Evolutionary conservation across 768 basidiomycete genomes (phyloP), one percentile per base, ranked within the genome.

Genomic region (Suillus placidus): DNA sequence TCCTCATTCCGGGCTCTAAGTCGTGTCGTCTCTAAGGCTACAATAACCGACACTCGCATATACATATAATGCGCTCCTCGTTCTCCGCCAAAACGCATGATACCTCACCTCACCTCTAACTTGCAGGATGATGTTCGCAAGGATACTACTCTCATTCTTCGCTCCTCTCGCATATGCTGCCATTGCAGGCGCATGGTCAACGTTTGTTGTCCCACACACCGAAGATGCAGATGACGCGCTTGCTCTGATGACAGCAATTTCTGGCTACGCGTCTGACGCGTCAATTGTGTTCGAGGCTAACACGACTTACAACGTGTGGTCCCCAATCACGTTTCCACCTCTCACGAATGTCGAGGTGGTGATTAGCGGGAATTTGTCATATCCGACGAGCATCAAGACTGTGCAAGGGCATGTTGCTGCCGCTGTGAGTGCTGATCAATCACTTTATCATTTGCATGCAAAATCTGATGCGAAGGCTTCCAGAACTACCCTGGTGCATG

Each of bases 271-370:
- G 3, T 71, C 71, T 9, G 76, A 85, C 65, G 77, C 86, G 30
- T 85, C 84, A 6, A 88, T 88, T 68, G 65, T 88, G 6, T 89
- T 89, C 73, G 58, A 82, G 70, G 79, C 84, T 61, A 85, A 87
- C 43, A 74, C 81, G 23, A 85, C 81, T 1, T 90, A 89, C 70
- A 89, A 88, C 69, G 83, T 88, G 7, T 87, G 83, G 70, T 86
- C 85, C 3, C 85, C 87, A 1, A 79, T 88, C 74, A 81, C 78
- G 63, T 89, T 89, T 63, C 85, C 86, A 0, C 71, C 69, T 0
- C 71, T 88, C 61, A 83, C 79, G 40, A 87, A 88, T 66, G 87
- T 88, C 20, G 86, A 87, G 65, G 78, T 89, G 26, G 74, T 74
- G 37, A 79, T 88, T 63, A 82, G 87, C 61, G 87, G 87, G 1